A percentile compares a stretch with the other conserved stretches of the same genome.
These are phyloP conservation scores for Ramalina intermedia DNA, from an alignment of 495 filamentous ascomycete genomes.

Conservation along the genomic window DNA sequence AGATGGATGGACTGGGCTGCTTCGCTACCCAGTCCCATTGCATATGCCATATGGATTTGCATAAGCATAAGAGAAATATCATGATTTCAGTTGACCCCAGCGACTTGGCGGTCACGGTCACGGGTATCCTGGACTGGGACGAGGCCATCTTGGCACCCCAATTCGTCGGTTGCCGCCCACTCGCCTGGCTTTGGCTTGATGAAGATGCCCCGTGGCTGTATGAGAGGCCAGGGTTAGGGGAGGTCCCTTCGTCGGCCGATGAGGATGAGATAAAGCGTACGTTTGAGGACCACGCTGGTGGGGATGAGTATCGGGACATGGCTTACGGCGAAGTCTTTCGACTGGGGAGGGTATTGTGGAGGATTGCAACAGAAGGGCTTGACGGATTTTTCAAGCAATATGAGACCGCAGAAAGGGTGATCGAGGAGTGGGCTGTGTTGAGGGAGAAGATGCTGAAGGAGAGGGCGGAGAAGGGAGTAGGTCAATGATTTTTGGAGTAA, in stretches of 20 bases:
- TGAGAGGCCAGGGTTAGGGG: constrained; percentile 5
- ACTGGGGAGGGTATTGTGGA: constrained; percentile 13
- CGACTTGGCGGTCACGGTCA: constrained; percentile 7
- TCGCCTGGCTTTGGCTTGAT: constrained; percentile 25
- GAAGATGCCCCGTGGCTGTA: constrained; percentile 6
- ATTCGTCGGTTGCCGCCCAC: constrained; percentile 23
- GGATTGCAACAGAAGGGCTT: not conserved
- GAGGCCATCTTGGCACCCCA: constrained; percentile 22
- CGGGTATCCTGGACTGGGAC: constrained; percentile 29
- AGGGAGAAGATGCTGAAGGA: too few species aligned
- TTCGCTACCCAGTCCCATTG: constrained; percentile 9
- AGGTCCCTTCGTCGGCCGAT: constrained; percentile 12
- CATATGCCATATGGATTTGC: constrained; percentile 24
- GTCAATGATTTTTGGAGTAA: too few species aligned
- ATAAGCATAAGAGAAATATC: constrained; percentile 20
- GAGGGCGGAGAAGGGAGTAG: too few species aligned
- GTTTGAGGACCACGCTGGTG: constrained; percentile 20
- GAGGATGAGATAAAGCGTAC: constrained; percentile 16
- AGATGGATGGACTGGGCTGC: constrained; percentile 3
- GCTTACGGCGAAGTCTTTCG: constrained; percentile 16
- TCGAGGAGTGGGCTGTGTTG: too few species aligned
- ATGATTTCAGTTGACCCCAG: constrained; percentile 13
- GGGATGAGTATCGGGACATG: constrained; percentile 9
- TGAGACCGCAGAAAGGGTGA: too few species aligned
- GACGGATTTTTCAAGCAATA: not conserved